Evolutionary conservation across 2,329 filamentous ascomycete species (phyloP).

Genomic region (Aureobasidium sp.): DNA sequence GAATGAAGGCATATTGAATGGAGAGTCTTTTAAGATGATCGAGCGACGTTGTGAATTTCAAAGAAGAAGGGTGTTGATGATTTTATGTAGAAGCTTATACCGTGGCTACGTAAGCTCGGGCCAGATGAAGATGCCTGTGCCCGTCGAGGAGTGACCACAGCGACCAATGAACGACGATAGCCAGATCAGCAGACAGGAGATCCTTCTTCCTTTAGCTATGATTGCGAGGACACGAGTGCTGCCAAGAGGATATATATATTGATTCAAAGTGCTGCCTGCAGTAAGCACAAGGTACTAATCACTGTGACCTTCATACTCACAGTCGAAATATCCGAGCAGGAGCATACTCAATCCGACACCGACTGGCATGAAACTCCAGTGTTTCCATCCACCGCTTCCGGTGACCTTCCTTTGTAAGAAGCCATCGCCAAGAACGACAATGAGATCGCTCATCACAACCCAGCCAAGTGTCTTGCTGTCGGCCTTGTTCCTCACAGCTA

Average conservation of each 20-base stretch:
- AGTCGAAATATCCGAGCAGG: conserved; percentile 2
- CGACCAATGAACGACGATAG: too few species aligned
- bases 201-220: too few species aligned
- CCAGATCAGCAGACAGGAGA: too few species aligned
- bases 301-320: neutral
- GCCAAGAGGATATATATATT: too few species aligned
- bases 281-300: neutral
- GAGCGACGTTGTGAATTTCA: too few species aligned
- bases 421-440: conserved; percentile 1
- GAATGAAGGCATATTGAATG: conserved; percentile 18
- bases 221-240: too few species aligned
- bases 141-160: too few species aligned
- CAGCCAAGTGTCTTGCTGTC: conserved; percentile 1
- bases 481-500: neutral
- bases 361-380: neutral
- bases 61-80: too few species aligned
- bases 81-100: too few species aligned
- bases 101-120: too few species aligned
- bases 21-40: neutral
- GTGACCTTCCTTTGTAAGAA: neutral
- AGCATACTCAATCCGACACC: neutral
- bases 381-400: conserved; percentile 4
- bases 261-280: neutral
- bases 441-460: neutral
- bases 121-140: too few species aligned